Evolutionary conservation across 164 flowering plant genomes (phyloP), one percentile per base, ranked within the genome.

Genomic region (Saururus chinensis): DNA sequence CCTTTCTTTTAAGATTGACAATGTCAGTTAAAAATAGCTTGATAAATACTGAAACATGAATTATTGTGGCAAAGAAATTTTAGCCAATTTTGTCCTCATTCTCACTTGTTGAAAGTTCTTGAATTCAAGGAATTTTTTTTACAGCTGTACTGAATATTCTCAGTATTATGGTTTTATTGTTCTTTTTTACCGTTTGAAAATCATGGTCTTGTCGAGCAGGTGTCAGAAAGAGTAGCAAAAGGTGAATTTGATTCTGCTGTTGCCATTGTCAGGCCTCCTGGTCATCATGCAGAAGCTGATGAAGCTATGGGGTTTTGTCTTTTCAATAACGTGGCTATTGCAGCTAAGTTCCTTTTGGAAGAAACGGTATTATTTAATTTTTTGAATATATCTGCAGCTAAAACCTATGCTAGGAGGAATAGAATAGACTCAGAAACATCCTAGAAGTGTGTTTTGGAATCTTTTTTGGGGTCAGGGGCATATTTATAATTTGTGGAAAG

Each of bases 201-300:
- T 30, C 19, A 19, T n/a, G 51, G 13, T 52, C 56, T 25, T 20
- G 23, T 53, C 40, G 40, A 24, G 26, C 70, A 93, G 99, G 88
- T 79, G 51, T 75, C 87, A 49, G 92, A 91, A 70, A 79, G 67
- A 75, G 96, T 95, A 68, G 97, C 95, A 4, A 81, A 76, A 70
- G 95, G 96, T 35, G 96, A 95, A 57, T 61, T 89, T 58, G 60
- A 77, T 66, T 87, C 96, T 63, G 97, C 87, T 19, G 82, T 87
- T 75, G 99, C 99, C 41, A 82, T 95, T 72, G 91, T 95, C 60
- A 87, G 99, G 70, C 99, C 99, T 75, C 99, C 99, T 11, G 99
- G 99, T 53, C 97, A 95, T 75, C 99, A 95, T 80, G 97, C 97
- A 42, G 99, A 95, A 68, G 68, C 71, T 54, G 61, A 78, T 73